Base-by-base conservation (phyloP, 371 early-diverging fungal genomes). In the Mucor irregularis region DNA sequence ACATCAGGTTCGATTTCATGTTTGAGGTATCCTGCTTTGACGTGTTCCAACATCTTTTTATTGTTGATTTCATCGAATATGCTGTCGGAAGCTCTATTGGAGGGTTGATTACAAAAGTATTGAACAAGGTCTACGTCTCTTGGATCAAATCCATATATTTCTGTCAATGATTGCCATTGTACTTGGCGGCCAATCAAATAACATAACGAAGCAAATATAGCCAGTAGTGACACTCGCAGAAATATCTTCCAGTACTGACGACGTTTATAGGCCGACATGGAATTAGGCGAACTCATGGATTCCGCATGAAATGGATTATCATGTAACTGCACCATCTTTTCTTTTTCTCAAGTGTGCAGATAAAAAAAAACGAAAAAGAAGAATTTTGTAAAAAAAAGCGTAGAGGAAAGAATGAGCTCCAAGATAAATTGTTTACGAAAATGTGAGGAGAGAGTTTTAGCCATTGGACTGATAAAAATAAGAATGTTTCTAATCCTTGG, bases 51-150 rank as follows among this genome's bases (percentile, higher is more conserved):
- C 21, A 39, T n/a, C n/a, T n/a, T n/a, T n/a, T n/a, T n/a, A n/a
- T n/a, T n/a, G n/a, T 37, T 37, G 37, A 10, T 50, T 28, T 22
- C n/a, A n/a, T n/a, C n/a, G n/a, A n/a, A n/a, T n/a, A n/a, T n/a
- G 10, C 8, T 42, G 14, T 42, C 42, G 13, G 42, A 42, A 9
- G 42, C 42, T 19, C 21, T 10, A 42, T 13, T 42, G 3, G 22
- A 42, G 31, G 48, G 44, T 14, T 53, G 55, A 33, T 16, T 61
- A 31, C 61, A 55, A 34, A 56, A 46, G 22, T 62, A 55, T 16
- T 45, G 56, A 30, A 43, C 19, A 19, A 56, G 33, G n/a, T 56
- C 44, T 7, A 45, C 47, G 16, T 62, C 62, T 46, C 43, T 62
- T 10, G 62, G 14, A 51, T 40, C 29, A 31, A 42, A 52, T n/a